These are phyloP conservation scores for Pythium aristosporum DNA, from an alignment of 352 stramenopile species.

Conservation along the genomic window DNA sequence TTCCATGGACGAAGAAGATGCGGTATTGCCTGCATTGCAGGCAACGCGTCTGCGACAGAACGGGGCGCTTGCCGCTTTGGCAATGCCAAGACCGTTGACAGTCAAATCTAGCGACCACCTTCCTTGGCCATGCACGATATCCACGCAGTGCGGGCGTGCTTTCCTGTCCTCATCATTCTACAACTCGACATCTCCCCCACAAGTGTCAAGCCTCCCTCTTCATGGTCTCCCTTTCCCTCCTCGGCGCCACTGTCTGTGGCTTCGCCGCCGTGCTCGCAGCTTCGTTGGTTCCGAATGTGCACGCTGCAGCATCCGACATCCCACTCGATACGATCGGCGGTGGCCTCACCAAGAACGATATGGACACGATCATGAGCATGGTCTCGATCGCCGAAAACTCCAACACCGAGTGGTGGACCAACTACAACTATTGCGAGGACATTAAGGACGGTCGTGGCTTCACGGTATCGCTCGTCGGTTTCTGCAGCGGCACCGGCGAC, in stretches of 20 bases:
- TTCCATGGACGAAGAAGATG: too few species aligned
- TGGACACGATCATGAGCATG: slow-evolving; percentile 22
- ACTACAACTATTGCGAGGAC: slow-evolving; percentile 21
- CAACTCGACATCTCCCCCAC: neutral
- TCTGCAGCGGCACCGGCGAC: slow-evolving; percentile 15
- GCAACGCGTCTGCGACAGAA: too few species aligned
- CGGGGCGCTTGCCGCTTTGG: too few species aligned
- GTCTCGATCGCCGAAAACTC: slow-evolving; percentile 21
- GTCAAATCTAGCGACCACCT: too few species aligned
- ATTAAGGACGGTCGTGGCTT: slow-evolving; percentile 11
- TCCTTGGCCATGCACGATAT: too few species aligned
- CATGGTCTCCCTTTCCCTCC: neutral
- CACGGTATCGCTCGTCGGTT: slow-evolving; percentile 21
- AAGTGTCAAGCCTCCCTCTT: neutral
- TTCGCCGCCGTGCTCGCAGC: neutral
- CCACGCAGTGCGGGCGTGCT: too few species aligned
- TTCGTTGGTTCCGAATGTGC: neutral
- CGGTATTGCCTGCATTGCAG: too few species aligned
- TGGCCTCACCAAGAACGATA: neutral
- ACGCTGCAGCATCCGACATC: neutral
- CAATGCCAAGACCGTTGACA: too few species aligned
- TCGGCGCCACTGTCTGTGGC: neutral
- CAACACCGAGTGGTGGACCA: slow-evolving; percentile 16
- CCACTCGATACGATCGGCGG: slow-evolving; percentile 1
- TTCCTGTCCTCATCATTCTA: neutral